phyloP scores from a whole-genome alignment of 805 yeast species.

The Saccharomyces kudriavzevii region DNA sequence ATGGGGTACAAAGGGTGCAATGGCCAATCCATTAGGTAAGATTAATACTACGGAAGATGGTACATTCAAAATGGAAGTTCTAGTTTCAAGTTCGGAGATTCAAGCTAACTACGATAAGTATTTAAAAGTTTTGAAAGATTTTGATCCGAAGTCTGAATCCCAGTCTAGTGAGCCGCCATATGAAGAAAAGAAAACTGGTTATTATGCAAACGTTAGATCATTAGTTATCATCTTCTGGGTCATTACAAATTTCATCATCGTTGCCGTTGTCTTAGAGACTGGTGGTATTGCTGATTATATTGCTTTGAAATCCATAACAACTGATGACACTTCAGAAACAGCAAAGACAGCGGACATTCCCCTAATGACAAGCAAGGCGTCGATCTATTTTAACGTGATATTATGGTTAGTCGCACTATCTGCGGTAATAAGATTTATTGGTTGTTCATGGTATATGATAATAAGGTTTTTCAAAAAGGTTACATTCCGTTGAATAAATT shows the following conservation, averaged over 20 bases:
- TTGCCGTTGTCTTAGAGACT: conserved; percentile 75
- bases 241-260: conserved; percentile 70
- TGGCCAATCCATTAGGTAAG: conserved; percentile 63
- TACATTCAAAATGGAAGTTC: conserved; percentile 60
- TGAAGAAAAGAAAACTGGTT: conserved; percentile 60
- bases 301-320: conserved; percentile 14
- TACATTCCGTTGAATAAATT: conserved; percentile 1
- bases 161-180: conserved; percentile 30
- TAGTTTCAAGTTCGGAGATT: conserved; percentile 68
- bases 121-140: conserved; percentile 45
- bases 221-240: conserved; percentile 86
- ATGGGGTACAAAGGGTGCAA: conserved; percentile 94
- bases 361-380: conserved; percentile 38
- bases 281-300: conserved; percentile 58
- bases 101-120: conserved; percentile 65
- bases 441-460: conserved; percentile 55
- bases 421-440: conserved; percentile 76
- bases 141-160: conserved; percentile 29
- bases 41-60: conserved; percentile 66
- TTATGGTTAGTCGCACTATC: conserved; percentile 89
- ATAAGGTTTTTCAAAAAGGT: conserved; percentile 26
- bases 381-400: conserved; percentile 70
- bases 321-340: conserved; percentile 8
- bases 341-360: conserved; percentile 10
- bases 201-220: conserved; percentile 86